phyloP scores from a whole-genome alignment of 306 rosid genomes.

The Prunus dulcis region DNA sequence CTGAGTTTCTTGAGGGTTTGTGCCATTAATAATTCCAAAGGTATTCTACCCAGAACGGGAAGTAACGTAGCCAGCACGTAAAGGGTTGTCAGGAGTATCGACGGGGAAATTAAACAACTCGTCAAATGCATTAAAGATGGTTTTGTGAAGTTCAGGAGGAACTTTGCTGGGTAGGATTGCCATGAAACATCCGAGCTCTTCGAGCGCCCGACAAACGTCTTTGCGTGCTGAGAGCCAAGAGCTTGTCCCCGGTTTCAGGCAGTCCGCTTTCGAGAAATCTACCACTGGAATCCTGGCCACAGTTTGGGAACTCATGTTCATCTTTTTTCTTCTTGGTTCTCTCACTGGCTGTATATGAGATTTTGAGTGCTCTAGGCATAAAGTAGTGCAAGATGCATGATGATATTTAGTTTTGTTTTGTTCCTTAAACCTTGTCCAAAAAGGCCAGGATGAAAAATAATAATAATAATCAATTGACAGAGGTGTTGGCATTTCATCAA shows the following conservation, averaged over 20 bases:
- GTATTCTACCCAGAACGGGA: neutral
- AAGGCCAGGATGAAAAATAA: no score
- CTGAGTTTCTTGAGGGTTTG: neutral
- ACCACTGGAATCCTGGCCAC: neutral
- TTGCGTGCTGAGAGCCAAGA: slow-evolving; percentile 15
- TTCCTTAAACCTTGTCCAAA: no score
- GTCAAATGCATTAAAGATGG: neutral
- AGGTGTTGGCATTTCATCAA: no score
- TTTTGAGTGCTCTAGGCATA: no score
- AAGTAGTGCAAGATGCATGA: no score
- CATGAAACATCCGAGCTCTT: slow-evolving; percentile 24
- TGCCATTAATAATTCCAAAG: slow-evolving; percentile 20
- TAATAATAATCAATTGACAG: no score
- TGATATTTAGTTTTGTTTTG: no score
- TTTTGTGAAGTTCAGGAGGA: neutral
- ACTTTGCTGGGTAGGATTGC: neutral
- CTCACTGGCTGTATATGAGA: no score
- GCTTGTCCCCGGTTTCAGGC: neutral
- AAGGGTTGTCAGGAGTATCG: slow-evolving; percentile 22
- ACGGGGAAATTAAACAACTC: slow-evolving; percentile 18
- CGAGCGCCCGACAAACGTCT: slow-evolving; percentile 18
- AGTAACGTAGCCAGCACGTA: slow-evolving; percentile 1
- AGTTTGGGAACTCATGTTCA: neutral
- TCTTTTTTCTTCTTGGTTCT: neutral
- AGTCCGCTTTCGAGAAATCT: neutral